Evolutionary conservation across 345 rosid genomes (phyloP), one percentile per base, ranked within the genome.

Genomic region (Capsella bursapastoris): DNA sequence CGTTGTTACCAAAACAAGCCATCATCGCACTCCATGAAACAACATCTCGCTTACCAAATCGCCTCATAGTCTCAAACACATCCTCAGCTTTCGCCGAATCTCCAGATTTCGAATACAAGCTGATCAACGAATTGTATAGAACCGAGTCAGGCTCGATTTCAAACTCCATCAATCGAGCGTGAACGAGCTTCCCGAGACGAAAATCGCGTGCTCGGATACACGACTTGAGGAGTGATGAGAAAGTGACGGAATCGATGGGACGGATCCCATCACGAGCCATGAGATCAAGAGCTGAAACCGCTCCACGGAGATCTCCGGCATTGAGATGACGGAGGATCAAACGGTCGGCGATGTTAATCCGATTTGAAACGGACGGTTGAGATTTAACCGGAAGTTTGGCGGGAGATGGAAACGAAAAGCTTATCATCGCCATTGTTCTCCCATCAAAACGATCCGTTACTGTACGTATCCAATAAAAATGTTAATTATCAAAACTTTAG

Each of bases 21-120:
- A 86, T 88, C 83, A 88, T 85, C 3, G 94, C 82, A 62, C 94
- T 86, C 94, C 94, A 90, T 0, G 92, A 88, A 72, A 88, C 90
- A 75, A 83, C 68, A 70, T 89, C 89, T 64, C 90, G 81, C 62
- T 87, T 86, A 29, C 67, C 43, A 18, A 47, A 64, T 29, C 52
- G 64, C 6, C 78, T 86, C 93, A 89, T 88, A 2, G 15, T 68
- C 69, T 75, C 64, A 44, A 89, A 92, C 58, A 89, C 79, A 58
- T 34, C 53, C 44, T 47, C 56, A 6, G 93, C 96, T 38, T 38
- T 72, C 14, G 72, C 56, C 78, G 67, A 76, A 18, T 88, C 87
- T 0, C 87, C 88, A 10, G 83, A 81, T 82, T 88, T 91, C 1
- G 90, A 80, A 67, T 89, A 89, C 76, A 91, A 81, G 74, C 89